These are phyloP conservation scores for Keithomyces neogunnii DNA, from an alignment of 2,329 filamentous ascomycete species.

Conservation along the genomic window DNA sequence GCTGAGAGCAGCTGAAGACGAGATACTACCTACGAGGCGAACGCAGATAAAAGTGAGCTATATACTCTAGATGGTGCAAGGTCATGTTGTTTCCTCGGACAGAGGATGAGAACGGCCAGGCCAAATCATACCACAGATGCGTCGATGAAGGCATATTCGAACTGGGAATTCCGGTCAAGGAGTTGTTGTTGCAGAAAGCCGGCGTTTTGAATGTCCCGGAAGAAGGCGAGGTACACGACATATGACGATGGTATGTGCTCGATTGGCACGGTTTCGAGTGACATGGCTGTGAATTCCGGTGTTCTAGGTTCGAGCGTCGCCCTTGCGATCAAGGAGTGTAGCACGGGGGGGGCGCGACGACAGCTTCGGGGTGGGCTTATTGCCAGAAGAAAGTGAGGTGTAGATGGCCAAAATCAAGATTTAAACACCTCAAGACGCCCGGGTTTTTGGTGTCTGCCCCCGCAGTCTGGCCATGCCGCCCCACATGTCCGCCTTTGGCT, in stretches of 20 bases:
- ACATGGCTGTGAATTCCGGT: not conserved
- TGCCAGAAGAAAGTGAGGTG: not conserved
- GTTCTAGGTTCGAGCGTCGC: not conserved
- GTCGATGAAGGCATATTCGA: slow-evolving; percentile 92
- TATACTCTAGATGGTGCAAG: not conserved
- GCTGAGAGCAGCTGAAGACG: slow-evolving; percentile 66
- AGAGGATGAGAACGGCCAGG: not conserved
- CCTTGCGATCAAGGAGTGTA: too few relatives aligned
- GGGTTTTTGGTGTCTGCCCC: slow-evolving; percentile 3
- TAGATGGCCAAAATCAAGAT: not conserved
- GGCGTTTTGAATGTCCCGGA: slow-evolving; percentile 69
- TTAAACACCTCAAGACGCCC: not conserved
- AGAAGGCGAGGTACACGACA: slow-evolving; percentile 66
- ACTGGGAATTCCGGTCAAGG: slow-evolving; percentile 72
- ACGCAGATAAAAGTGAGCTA: not conserved
- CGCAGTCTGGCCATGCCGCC: slow-evolving; percentile 2
- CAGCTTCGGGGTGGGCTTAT: not conserved
- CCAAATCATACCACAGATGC: slow-evolving; percentile 57
- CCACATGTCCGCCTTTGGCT: not conserved
- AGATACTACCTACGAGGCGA: slow-evolving; percentile 55
- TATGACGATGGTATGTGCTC: slow-evolving; percentile 65
- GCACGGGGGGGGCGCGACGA: too few relatives aligned
- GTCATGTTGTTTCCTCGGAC: not conserved
- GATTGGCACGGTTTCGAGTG: slow-evolving; percentile 58
- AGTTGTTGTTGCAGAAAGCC: slow-evolving; percentile 74